A percentile compares a stretch with the other conserved stretches of the same genome.
Conservation (phyloP, 257 asterid genomes). For the Primulina huaijiensis region DNA sequence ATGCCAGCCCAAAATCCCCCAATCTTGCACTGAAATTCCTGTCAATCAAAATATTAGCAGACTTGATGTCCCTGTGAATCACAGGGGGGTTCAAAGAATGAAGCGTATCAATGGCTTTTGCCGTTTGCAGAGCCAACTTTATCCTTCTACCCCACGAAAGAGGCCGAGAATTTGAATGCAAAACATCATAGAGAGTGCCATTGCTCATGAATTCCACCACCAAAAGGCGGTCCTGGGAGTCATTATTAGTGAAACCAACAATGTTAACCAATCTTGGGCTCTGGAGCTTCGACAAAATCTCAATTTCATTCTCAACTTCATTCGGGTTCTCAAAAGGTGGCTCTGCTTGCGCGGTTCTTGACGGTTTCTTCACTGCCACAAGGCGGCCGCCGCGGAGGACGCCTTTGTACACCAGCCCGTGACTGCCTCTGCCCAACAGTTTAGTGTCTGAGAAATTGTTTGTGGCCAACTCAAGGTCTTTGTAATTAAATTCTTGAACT, state of each 20-base stretch:
- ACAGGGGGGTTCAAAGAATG: slow-evolving; percentile 47
- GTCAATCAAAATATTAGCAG: slow-evolving; percentile 53
- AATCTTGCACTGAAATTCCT: slow-evolving; percentile 44
- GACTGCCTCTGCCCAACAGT: slow-evolving; percentile 52
- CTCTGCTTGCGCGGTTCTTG: slow-evolving; percentile 27
- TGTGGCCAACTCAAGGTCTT: slow-evolving; percentile 52
- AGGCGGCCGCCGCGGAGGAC: slow-evolving; percentile 45
- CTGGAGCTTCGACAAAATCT: slow-evolving; percentile 47
- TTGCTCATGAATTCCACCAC: slow-evolving; percentile 59
- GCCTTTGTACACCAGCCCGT: slow-evolving; percentile 56
- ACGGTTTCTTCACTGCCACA: slow-evolving; percentile 47
- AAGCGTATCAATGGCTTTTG: slow-evolving; percentile 44
- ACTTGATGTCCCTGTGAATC: slow-evolving; percentile 51
- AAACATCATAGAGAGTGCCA: slow-evolving; percentile 51
- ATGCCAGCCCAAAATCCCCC: slow-evolving; percentile 57
- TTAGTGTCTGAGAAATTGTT: slow-evolving; percentile 50
- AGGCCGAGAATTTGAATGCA: slow-evolving; percentile 40
- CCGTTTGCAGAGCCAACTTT: slow-evolving; percentile 45
- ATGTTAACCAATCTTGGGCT: slow-evolving; percentile 52
- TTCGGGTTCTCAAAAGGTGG: slow-evolving; percentile 28
- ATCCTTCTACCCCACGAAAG: slow-evolving; percentile 52
- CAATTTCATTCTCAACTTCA: slow-evolving; percentile 52
- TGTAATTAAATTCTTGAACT: slow-evolving; percentile 43
- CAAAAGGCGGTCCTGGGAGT: slow-evolving; percentile 38
- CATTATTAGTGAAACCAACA: slow-evolving; percentile 43